Conservation (phyloP, 768 basidiomycete species). For the Mycena chlorophos region DNA sequence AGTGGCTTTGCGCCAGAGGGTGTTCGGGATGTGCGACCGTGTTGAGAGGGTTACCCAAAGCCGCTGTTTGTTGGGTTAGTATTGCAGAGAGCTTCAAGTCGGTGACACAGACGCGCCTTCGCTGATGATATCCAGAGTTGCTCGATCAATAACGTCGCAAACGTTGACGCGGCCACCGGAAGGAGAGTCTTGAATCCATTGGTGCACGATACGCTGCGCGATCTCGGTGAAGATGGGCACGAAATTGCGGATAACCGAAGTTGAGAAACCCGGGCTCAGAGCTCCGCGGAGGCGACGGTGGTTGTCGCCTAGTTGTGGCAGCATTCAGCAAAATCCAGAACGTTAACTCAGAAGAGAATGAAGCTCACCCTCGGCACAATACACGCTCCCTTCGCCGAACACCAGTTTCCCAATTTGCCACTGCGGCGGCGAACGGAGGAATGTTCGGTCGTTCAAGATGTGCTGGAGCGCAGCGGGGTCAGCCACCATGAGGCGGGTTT, state of each 20-base stretch:
- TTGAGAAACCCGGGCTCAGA: constrained; percentile 10
- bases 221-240: constrained; percentile 10
- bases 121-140: constrained; percentile 17
- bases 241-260: constrained; percentile 5
- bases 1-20: constrained; percentile 15
- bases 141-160: constrained; percentile 16
- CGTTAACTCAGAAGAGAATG: not conserved
- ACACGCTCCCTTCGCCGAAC: constrained; percentile 13
- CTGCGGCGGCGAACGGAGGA: constrained; percentile 12
- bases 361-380: constrained; percentile 12
- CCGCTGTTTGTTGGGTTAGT: constrained; percentile 3
- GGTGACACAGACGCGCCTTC: not conserved
- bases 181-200: not conserved
- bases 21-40: constrained; percentile 14
- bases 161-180: constrained; percentile 9
- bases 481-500: constrained; percentile 13
- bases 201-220: constrained; percentile 11
- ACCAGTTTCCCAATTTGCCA: constrained; percentile 10
- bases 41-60: constrained; percentile 12
- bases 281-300: constrained; percentile 15
- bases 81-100: not conserved
- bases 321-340: too few species aligned
- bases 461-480: constrained; percentile 13
- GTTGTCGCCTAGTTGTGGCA: constrained; percentile 6
- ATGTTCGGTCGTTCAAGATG: constrained; percentile 9